These are phyloP conservation scores for Alternaria longipes DNA, from an alignment of 2,329 filamentous ascomycete genomes.

Conservation along the genomic window DNA sequence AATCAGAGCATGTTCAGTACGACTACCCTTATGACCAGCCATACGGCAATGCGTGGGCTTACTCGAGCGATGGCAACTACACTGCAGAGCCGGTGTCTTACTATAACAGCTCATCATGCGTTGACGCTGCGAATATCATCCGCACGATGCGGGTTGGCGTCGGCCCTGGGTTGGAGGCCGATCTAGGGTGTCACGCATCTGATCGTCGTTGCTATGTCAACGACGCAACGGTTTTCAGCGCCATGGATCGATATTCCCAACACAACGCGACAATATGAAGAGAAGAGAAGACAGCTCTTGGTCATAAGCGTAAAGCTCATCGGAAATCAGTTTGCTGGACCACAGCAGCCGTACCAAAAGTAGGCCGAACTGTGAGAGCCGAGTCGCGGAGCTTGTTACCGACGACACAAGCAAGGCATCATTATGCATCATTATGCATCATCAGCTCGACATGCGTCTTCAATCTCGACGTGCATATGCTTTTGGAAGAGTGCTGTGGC, in stretches of 20 bases:
- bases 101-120: constrained; percentile 47
- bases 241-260: constrained; percentile 57
- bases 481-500: background rate
- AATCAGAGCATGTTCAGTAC: constrained; percentile 35
- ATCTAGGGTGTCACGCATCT: constrained; percentile 52
- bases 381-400: constrained; percentile 14
- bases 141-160: constrained; percentile 54
- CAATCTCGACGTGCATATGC: background rate
- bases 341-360: background rate
- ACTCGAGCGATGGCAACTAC: constrained; percentile 29
- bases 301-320: background rate
- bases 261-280: constrained; percentile 28
- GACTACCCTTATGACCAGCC: constrained; percentile 37
- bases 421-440: background rate
- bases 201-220: constrained; percentile 56
- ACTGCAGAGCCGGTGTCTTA: constrained; percentile 26
- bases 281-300: background rate
- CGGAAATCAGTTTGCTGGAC: background rate
- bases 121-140: constrained; percentile 58
- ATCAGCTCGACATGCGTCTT: background rate
- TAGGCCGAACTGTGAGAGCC: background rate
- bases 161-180: constrained; percentile 50
- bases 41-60: constrained; percentile 35
- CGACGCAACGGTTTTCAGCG: constrained; percentile 54
- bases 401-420: background rate